phyloP scores from a whole-genome alignment of 1,139 yeast genomes.

The Arxiozyma bovina region DNA sequence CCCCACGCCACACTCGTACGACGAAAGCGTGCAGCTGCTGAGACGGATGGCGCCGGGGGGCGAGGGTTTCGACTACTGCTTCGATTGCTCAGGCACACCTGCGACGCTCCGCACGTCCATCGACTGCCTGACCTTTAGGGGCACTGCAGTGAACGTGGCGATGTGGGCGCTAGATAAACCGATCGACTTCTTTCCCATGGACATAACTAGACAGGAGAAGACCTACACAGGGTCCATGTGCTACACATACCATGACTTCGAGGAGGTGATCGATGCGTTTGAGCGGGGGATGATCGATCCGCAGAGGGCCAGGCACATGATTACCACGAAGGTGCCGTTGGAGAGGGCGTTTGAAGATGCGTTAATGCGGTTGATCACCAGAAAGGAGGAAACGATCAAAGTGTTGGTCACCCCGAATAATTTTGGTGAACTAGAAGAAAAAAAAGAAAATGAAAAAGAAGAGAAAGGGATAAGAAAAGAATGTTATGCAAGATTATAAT shows the following conservation, averaged over 20 bases:
- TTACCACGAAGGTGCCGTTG: slow-evolving; percentile 39
- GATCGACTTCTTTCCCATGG: slow-evolving; percentile 43
- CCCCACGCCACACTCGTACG: slow-evolving; percentile 36
- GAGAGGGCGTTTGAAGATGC: slow-evolving; percentile 41
- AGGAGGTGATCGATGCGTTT: slow-evolving; percentile 42
- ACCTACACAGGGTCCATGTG: slow-evolving; percentile 44
- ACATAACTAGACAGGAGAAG: slow-evolving; percentile 40
- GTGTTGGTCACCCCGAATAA: slow-evolving; percentile 38
- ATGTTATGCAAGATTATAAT: slow-evolving; percentile 3
- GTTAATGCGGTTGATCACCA: slow-evolving; percentile 37
- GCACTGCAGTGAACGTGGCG: slow-evolving; percentile 57
- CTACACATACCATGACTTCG: slow-evolving; percentile 41
- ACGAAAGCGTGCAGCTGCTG: slow-evolving; percentile 32
- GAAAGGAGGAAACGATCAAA: slow-evolving; percentile 45
- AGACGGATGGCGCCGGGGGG: slow-evolving; percentile 38
- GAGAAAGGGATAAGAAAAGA: background rate
- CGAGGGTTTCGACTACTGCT: slow-evolving; percentile 48
- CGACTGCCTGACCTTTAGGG: slow-evolving; percentile 47
- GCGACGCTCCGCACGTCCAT: slow-evolving; percentile 46
- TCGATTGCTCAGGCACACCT: slow-evolving; percentile 56
- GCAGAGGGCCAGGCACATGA: slow-evolving; percentile 36
- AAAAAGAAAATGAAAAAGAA: too few relatives aligned
- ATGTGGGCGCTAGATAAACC: slow-evolving; percentile 44
- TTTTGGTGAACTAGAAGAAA: slow-evolving; percentile 13
- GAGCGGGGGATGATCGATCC: slow-evolving; percentile 35